Base-by-base conservation (phyloP, 345 rosid species). In the Eucalyptus coolabah region DNA sequence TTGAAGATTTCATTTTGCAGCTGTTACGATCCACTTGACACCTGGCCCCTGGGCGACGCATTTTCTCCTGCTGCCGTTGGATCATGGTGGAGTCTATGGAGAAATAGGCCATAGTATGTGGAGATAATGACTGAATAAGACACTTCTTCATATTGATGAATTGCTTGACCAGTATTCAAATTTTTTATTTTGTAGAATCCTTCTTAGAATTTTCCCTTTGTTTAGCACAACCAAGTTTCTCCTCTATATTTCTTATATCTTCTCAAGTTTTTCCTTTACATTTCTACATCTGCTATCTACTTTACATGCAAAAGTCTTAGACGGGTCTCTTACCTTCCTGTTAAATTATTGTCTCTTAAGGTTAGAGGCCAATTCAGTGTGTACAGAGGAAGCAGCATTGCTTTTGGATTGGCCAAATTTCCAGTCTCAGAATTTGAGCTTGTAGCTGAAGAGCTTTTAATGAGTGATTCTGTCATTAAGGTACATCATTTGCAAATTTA, bases 381-480 rank as follows among this genome's bases (percentile, higher is more conserved):
- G 86, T 96, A 96, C 90, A 92, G 95, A 87, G 98, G 98, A 90
- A 96, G 98, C 92, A 95, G 95, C 93, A 96, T 98, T 90, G 93
- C 93, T 90, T 98, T 98, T 93, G 99, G 99, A 89, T 92, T 98
- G 93, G 94, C 97, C 80, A 93, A 90, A 40, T 97, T 88, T 91
- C 98, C 99, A 88, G 93, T 97, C 77, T 98, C 99, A 89, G 99
- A 98, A 93, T 98, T 98, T 95, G 99, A 98, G 93, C 98, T 98
- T 88, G 97, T 95, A 24, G 99, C 98, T 11, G 99, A 98, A 93
- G 99, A 98, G 91, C 97, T 98, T 92, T 88, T 98, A 92, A 96
- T 98, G 99, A 98, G 99, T 89, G 93, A 98, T 93, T 97, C 99
- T 54, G 89, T 97, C 92, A 96, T 98, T 93, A 96, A 96, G 98